Conservation (phyloP, 768 basidiomycete genomes). For the Rubroboletus satanas region DNA sequence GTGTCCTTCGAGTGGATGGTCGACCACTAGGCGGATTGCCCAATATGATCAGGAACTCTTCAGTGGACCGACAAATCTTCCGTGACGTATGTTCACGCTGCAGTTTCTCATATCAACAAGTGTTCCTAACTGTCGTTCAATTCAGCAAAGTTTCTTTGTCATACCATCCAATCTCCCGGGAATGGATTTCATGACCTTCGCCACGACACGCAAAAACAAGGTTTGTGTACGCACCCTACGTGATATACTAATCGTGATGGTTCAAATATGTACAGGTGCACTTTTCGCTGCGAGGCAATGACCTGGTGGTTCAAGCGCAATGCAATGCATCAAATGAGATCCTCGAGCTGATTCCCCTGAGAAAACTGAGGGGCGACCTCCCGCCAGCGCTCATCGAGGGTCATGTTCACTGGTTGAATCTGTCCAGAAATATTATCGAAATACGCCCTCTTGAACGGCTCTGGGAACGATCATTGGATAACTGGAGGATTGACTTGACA, state of each 20-base stretch:
- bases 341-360: conserved; percentile 18
- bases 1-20: too few relatives aligned
- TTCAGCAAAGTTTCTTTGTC: not conserved
- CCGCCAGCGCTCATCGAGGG: conserved; percentile 8
- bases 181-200: not conserved
- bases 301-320: conserved; percentile 8
- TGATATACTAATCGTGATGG: not conserved
- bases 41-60: too few relatives aligned
- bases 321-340: not conserved
- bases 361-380: conserved; percentile 14
- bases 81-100: too few relatives aligned
- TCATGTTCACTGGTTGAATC: conserved; percentile 26
- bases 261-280: conserved; percentile 6
- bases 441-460: conserved; percentile 14
- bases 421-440: conserved; percentile 15
- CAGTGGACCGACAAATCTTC: too few relatives aligned
- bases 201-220: not conserved
- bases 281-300: conserved; percentile 6
- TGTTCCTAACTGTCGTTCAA: too few relatives aligned
- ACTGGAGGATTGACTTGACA: conserved; percentile 20
- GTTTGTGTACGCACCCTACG: not conserved
- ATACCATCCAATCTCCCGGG: not conserved
- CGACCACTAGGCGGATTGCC: too few relatives aligned
- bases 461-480: conserved; percentile 16
- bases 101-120: too few relatives aligned